Evolutionary conservation across 371 early-diverging fungal species (phyloP).

Genomic region (Haplosporangium sp.): DNA sequence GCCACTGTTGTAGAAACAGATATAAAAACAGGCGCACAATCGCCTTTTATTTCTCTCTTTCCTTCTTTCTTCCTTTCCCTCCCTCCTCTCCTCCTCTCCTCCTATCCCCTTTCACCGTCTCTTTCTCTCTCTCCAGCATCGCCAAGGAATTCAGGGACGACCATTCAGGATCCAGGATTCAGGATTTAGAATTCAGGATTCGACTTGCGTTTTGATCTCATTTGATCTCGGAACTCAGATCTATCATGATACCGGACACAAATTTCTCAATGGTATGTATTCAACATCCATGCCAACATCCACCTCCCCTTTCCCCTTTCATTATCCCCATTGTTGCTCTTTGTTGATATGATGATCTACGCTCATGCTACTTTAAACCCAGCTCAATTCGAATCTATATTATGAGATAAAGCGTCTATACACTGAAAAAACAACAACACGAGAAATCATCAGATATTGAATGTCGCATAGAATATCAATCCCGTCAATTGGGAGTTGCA

Average conservation of each 20-base stretch:
- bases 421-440: conserved; percentile 14
- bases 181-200: background rate
- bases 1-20: background rate
- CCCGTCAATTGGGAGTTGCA: no score
- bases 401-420: conserved; percentile 40
- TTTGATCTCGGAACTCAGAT: background rate
- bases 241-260: background rate
- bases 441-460: background rate
- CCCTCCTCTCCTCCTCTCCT: background rate
- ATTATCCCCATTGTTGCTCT: background rate
- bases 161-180: conserved; percentile 1
- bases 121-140: background rate
- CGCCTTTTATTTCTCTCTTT: conserved; percentile 3
- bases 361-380: conserved; percentile 52
- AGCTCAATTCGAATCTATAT: conserved; percentile 46
- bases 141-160: background rate
- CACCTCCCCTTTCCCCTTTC: background rate
- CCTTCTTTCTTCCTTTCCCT: background rate
- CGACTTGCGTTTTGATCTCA: background rate
- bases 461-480: no score
- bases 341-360: conserved; percentile 38
- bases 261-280: conserved; percentile 5
- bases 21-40: background rate
- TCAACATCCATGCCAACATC: background rate
- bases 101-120: background rate